Base-by-base conservation (phyloP, 2,329 filamentous ascomycete species). In the Penicillium sp. region DNA sequence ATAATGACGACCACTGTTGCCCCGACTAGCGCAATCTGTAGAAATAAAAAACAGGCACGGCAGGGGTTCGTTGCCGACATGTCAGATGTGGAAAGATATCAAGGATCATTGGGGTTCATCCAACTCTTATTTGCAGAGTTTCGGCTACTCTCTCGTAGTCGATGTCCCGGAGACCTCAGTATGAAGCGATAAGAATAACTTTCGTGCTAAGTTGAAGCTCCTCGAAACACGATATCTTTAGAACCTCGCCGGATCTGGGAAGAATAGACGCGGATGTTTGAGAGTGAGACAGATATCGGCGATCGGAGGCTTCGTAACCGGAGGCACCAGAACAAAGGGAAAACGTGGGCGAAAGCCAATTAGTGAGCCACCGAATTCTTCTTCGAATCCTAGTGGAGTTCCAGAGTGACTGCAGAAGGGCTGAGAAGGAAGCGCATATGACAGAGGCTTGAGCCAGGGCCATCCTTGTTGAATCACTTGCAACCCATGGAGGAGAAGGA, bases 151-250 rank as follows among this genome's bases (percentile, higher is more conserved):
- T 7, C 24, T 48, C 9, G 27, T 29, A 29, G 46, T 48, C 46
- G 46, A 51, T 56, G 35, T 51, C 22, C 27, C 46, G 19, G 2
- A 19, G 19, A 26, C 39, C 1, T 42, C 37, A 22, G 19, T 42
- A 19, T 42, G 19, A 13, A 11, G 10, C n/a, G 39, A 42, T 13
- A 42, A 21, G 19, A 42, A 42, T 42, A 42, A 14, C 19, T 42
- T 19, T 42, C 22, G 19, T 42, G 1, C 10, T n/a, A 13, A 19
- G n/a, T 21, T 21, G 42, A 54, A 55, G 51, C 31, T 27, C 26
- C 9, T 22, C 59, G 56, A 56, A 58, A 61, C 48, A 49, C 10
- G 44, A 52, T 62, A 63, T 62, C 51, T 56, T 60, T 61, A 60
- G 39, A 42, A 42, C 13, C 14, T 45, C 39, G 51, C 54, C 59